Percentiles rank a stretch among this genome's conserved stretches.
Evolutionary conservation across 306 rosid genomes (phyloP).

Genomic region (Lathyrus sativus): DNA sequence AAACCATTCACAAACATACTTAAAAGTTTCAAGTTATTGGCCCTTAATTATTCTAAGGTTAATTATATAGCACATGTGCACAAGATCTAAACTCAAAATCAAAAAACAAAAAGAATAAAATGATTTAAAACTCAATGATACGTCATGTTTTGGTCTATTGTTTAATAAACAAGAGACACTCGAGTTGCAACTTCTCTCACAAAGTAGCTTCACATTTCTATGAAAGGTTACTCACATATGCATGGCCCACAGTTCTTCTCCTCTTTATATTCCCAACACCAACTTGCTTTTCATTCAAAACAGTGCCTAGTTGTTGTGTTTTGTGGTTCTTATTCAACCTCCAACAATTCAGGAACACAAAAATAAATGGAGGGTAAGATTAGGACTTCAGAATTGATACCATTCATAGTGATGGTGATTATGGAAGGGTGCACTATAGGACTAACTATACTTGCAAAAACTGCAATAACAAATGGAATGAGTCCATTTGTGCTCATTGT

Average conservation of each 20-base stretch:
- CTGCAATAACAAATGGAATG: constrained; percentile 64
- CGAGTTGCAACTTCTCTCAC: constrained; percentile 55
- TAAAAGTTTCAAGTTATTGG: constrained; percentile 23
- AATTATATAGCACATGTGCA: constrained; percentile 4
- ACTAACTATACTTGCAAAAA: constrained; percentile 69
- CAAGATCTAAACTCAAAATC: not conserved
- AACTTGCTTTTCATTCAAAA: constrained; percentile 24
- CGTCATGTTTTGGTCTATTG: constrained; percentile 43
- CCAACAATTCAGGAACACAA: constrained; percentile 25
- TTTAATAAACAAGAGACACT: constrained; percentile 32
- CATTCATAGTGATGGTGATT: constrained; percentile 60
- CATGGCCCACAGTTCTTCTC: constrained; percentile 36
- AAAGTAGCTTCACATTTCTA: constrained; percentile 43
- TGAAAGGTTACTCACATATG: constrained; percentile 47
- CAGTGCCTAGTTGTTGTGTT: not conserved
- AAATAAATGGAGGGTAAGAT: constrained; percentile 40
- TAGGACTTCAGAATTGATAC: constrained; percentile 42
- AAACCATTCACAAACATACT: constrained; percentile 14
- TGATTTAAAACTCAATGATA: constrained; percentile 5
- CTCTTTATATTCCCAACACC: constrained; percentile 22
- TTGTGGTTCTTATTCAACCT: constrained; percentile 30
- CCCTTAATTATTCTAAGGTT: constrained; percentile 2
- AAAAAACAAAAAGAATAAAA: not conserved
- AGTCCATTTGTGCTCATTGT: constrained; percentile 72
- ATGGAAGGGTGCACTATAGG: constrained; percentile 73